phyloP scores from a whole-genome alignment of 352 stramenopile genomes.

The Paralagenidium karlingii region DNA sequence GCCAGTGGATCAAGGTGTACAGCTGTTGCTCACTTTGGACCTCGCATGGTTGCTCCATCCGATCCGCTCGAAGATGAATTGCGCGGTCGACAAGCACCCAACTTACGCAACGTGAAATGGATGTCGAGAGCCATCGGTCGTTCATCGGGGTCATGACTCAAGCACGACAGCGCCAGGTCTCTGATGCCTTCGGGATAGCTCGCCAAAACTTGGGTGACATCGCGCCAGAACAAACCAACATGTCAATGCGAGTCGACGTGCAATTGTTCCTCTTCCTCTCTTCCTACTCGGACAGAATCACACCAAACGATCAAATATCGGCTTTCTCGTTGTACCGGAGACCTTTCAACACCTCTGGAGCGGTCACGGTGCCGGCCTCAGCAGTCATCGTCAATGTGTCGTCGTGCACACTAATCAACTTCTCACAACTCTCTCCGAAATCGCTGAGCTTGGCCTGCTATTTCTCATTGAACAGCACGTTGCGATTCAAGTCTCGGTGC shows the following conservation, averaged over 20 bases:
- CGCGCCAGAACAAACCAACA: background rate
- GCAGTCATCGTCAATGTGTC: conserved; percentile 15
- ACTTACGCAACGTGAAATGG: conserved; percentile 37
- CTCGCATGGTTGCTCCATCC: too few species aligned
- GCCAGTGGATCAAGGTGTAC: too few species aligned
- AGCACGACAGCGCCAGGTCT: too few species aligned
- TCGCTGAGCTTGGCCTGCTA: conserved; percentile 18
- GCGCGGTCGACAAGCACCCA: too few species aligned
- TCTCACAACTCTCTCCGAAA: conserved; percentile 7
- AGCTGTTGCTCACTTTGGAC: too few species aligned
- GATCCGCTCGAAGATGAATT: too few species aligned
- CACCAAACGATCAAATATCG: conserved; percentile 83
- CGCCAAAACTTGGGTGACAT: background rate
- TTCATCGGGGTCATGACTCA: too few species aligned
- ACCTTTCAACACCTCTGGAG: conserved; percentile 66
- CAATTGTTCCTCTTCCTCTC: too few species aligned
- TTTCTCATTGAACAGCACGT: conserved; percentile 21
- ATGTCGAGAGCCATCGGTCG: conserved; percentile 47
- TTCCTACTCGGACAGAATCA: conserved; percentile 85
- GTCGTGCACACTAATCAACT: too few species aligned
- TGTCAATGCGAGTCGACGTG: too few species aligned
- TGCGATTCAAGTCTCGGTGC: too few species aligned
- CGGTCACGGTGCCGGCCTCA: conserved; percentile 76
- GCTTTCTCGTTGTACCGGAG: conserved; percentile 86
- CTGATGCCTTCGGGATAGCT: too few species aligned